Evolutionary conservation across 2,329 filamentous ascomycete genomes (phyloP), one percentile per base, ranked within the genome.

Genomic region (Aspergillus ustus): DNA sequence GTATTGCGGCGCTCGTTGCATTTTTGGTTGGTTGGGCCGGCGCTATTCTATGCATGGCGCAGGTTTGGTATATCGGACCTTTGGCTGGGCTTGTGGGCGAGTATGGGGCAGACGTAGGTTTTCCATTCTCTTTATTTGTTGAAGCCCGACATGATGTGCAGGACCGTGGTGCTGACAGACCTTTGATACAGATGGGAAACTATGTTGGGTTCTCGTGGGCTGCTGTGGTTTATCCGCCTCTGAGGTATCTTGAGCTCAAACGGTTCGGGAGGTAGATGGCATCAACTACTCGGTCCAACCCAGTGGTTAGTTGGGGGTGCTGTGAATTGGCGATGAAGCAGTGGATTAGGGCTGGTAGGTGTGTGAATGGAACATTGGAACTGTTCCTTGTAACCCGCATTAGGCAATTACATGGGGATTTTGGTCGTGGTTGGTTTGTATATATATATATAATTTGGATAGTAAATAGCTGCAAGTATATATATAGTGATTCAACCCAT

Each of bases 31-130:
- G 88, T 3, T 90, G 88, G 87, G 82, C 81, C 3, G 87, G 88
- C 8, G 84, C 87, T 0, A 83, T 91, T 29, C 71, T 90, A 50
- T 88, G 83, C 62, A 91, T 91, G 88, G 85, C 85, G 22, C 88
- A 91, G 77, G 84, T 85, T 3, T 91, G 87, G 84, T 91, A 88
- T 73, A 83, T 86, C 62, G 88, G 89, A 1, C 88, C 88, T 0
- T 74, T 90, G 60, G 86, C 87, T 3, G 78, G 77, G 51, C 73
- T 82, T 56, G 82, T 89, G 19, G 85, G 86, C 0, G 83, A 83
- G 20, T 81, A 84, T 71, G 85, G 85, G 19, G 85, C 81, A 52
- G 85, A 88, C 76, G 79, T 85, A 72, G 77, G 82, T 71, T 73
- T 9, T 54, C 56, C 25, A 25, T 20, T 37, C 25, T 45, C 45